phyloP scores from a whole-genome alignment of 2,329 filamentous ascomycete genomes.

The Paraconiothyrium brasiliense region DNA sequence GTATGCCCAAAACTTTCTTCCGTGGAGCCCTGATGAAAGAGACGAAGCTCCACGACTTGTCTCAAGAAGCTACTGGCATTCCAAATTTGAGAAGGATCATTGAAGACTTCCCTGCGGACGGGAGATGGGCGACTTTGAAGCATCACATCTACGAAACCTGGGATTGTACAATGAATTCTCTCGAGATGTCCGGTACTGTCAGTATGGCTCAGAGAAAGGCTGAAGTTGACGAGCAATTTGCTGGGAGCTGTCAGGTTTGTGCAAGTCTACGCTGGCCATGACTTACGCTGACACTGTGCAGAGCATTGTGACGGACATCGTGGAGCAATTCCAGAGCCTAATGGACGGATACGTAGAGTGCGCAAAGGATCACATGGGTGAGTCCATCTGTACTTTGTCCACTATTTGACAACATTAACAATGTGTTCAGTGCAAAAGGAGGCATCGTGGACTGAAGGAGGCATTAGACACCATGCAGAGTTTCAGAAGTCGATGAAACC shows the following conservation, averaged over 20 bases:
- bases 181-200: conserved; percentile 1
- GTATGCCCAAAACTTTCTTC: not conserved
- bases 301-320: not conserved
- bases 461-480: not conserved
- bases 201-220: conserved; percentile 1
- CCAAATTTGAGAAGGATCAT: not conserved
- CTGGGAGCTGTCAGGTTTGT: not conserved
- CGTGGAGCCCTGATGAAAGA: not conserved
- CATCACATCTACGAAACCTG: not conserved
- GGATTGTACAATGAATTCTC: not conserved
- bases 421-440: not conserved
- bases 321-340: not conserved
- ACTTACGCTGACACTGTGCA: not conserved
- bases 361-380: not conserved
- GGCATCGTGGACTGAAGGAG: not conserved
- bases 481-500: not conserved
- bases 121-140: not conserved
- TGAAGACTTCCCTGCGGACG: not conserved
- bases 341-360: not conserved
- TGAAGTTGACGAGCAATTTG: not conserved
- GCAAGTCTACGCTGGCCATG: not conserved
- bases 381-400: not conserved
- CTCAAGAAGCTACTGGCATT: not conserved
- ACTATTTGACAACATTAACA: not conserved
- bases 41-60: not conserved